Evolutionary conservation across 768 basidiomycete genomes (phyloP), one percentile per base, ranked within the genome.

Genomic region (Trametes villosa): DNA sequence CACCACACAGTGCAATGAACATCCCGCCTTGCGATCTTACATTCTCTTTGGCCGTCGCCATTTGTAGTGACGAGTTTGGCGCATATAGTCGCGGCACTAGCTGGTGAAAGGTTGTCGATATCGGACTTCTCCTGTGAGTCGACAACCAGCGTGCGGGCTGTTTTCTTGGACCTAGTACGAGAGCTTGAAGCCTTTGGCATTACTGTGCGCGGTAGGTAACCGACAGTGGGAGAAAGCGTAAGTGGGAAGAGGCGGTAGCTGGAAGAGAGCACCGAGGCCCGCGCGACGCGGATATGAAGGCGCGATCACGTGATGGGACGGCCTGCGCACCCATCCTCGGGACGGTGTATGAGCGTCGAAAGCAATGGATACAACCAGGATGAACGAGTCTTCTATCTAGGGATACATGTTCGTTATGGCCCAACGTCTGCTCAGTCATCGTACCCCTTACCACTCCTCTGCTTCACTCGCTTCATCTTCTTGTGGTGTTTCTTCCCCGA

Each of bases 361-460:
- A 33, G 34, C 26, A 42, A 44, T 24, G 18, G 8, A 24, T 29
- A 48, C 42, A n/a, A 46, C 51, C 42, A 38, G 17, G n/a, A 34
- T 9, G 29, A n/a, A 20, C 38, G 26, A 49, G 47, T 18, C 9
- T 3, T 53, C 46, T 57, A 49, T 34, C 52, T 65, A 65, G 34
- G 46, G 60, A 57, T 65, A 62, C 65, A 59, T 15, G 30, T 7
- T 33, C 36, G 36, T 30, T 9, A 31, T 36, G 50, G 29, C 41
- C 27, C 12, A 17, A 22, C 22, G 15, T 15, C 40, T n/a, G 13
- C 29, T 54, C 52, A 59, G 72, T 70, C 84, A 72, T 97, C 96
- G 67, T 98, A 98, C 24, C 96, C 96, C 69, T 85, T 89, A 15
- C 96, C 96, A 70, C 93, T 94, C 63, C 96, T 80, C 74, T 96